Percentiles rank a stretch among this genome's conserved stretches.
Conservation (phyloP, 2,329 filamentous ascomycete genomes). For the Xylaria sp. region DNA sequence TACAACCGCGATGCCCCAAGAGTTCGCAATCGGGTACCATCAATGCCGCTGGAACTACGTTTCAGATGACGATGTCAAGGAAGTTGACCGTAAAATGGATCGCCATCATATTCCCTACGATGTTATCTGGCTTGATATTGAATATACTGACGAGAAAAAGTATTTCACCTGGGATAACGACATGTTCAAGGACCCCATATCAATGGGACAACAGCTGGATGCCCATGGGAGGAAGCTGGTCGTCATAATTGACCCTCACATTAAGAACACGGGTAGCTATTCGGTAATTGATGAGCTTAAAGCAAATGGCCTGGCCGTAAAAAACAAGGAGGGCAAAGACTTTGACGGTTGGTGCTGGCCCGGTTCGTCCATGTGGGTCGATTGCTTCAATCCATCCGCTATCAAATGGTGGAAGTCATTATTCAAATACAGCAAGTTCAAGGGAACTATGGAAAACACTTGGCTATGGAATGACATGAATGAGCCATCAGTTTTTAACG, state of each 20-base stretch:
- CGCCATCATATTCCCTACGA: conserved; percentile 96
- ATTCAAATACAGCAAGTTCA: conserved; percentile 89
- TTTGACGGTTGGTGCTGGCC: conserved; percentile 99
- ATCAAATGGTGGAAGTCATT: conserved; percentile 90
- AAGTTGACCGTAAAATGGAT: conserved; percentile 96
- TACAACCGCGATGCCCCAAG: conserved; percentile 88
- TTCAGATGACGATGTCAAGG: conserved; percentile 94
- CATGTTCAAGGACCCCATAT: conserved; percentile 85
- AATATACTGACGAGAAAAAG: conserved; percentile 96
- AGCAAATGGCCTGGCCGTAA: conserved; percentile 82
- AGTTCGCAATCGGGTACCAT: conserved; percentile 93
- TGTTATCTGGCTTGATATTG: conserved; percentile 98
- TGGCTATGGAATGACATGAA: conserved; percentile 99
- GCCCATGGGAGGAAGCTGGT: conserved; percentile 89
- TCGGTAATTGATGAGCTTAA: conserved; percentile 82
- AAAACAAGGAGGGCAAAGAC: conserved; percentile 87
- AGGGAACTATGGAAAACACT: conserved; percentile 84
- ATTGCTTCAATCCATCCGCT: conserved; percentile 93
- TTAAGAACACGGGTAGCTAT: conserved; percentile 90
- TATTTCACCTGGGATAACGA: conserved; percentile 98
- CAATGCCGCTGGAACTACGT: conserved; percentile 99
- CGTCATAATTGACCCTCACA: conserved; percentile 95
- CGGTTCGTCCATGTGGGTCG: conserved; percentile 94
- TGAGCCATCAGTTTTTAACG: conserved; percentile 98
- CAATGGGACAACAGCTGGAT: conserved; percentile 90